Percentiles rank a stretch among this genome's conserved stretches.
Evolutionary conservation across 495 filamentous ascomycete genomes (phyloP).

Genomic region (Astrothelium macrocarpum): DNA sequence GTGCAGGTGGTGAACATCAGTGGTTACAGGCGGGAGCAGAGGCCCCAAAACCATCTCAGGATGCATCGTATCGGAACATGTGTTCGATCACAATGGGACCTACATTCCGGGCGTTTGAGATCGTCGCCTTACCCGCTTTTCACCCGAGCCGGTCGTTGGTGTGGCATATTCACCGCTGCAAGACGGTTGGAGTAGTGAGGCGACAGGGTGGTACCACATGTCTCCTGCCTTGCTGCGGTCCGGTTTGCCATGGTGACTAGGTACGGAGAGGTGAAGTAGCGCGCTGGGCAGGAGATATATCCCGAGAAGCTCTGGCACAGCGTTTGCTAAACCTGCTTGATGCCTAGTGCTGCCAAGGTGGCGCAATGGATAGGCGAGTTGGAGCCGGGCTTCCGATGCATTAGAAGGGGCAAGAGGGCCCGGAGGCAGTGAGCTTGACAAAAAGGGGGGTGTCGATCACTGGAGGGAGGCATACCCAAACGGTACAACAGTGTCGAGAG

Average conservation of each 20-base stretch:
- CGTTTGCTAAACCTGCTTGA: neutral
- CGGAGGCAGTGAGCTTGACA: neutral
- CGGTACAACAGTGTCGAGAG: neutral
- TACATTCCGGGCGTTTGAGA: neutral
- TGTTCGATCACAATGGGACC: neutral
- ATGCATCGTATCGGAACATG: slow-evolving; percentile 5
- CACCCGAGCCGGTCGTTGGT: neutral
- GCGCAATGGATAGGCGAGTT: neutral
- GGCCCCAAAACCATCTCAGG: neutral
- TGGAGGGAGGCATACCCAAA: neutral
- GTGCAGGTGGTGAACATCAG: neutral
- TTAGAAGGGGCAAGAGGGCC: neutral
- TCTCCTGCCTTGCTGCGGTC: neutral
- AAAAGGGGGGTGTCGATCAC: neutral
- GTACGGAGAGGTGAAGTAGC: neutral
- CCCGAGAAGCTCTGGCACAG: neutral
- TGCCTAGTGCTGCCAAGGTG: neutral
- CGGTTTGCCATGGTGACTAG: neutral
- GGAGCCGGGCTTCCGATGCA: neutral
- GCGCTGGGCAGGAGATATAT: neutral
- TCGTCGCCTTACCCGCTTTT: neutral
- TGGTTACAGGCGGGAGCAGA: neutral
- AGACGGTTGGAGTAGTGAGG: neutral
- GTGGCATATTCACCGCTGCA: neutral
- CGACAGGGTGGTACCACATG: slow-evolving; percentile 2